Base-by-base conservation (phyloP, 495 filamentous ascomycete genomes). In the Ramalina intermedia region DNA sequence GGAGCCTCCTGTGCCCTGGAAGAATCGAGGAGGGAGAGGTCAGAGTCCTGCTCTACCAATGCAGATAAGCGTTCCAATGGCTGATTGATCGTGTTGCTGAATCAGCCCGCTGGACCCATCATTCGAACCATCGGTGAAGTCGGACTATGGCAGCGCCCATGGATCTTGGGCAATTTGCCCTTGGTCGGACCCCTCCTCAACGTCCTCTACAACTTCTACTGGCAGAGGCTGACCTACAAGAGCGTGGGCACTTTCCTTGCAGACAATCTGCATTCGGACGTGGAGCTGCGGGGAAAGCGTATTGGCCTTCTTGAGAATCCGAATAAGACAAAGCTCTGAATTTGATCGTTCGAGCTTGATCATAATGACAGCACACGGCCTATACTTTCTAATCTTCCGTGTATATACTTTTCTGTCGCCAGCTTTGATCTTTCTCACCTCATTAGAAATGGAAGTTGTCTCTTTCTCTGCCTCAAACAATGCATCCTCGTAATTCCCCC, bases 11-110 rank as follows among this genome's bases (percentile, higher is more conserved):
- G 9, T 51, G 43, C 40, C 53, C 48, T 9, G 44, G 49, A 18
- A 55, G 18, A 27, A 29, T 55, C 14, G 53, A 55, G n/a, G 14
- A 37, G 16, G 53, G 53, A 24, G 53, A 55, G 14, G 49, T 55
- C 48, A 48, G 53, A 27, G 53, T 55, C 21, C 35, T 51, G 17
- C 36, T 55, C 38, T 55, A 52, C 20, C 20, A 47, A 35, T 47
- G 44, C 44, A 35, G 44, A 37, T 47, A 17, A 23, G 13, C n/a
- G 16, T 24, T 44, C 20, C 20, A n/a, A 8, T 26, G 21, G 16
- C 39, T 41, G 21, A 44, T 44, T 1, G n/a, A 44, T 44, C 16
- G n/a, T 26, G 14, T 20, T 13, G 29, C 29, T 6, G 1, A 8
- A 6, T 52, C 37, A 52, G 43, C 43, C 43, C 49, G 20, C 21